These are phyloP conservation scores for Quercus tomentella DNA, from an alignment of 331 rosid species.

Conservation along the genomic window DNA sequence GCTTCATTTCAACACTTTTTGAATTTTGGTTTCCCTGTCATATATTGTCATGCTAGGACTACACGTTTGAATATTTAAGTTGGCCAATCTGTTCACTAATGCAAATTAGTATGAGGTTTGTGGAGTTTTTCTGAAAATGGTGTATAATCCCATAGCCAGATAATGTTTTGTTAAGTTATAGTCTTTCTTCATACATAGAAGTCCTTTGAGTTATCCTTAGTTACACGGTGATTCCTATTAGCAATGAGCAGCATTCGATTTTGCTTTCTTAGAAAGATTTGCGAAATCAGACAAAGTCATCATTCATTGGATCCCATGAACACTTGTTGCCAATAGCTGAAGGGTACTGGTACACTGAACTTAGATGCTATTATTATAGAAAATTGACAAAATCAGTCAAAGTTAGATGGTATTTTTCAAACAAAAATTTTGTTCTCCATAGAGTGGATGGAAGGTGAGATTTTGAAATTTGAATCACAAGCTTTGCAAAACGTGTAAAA, in stretches of 20 bases:
- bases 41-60: background rate
- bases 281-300: too few relatives aligned
- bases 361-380: too few relatives aligned
- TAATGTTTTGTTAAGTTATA: background rate
- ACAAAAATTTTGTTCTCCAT: too few relatives aligned
- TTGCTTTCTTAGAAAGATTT: background rate
- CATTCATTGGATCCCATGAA: too few relatives aligned
- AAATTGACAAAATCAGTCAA: too few relatives aligned
- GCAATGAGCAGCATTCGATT: background rate
- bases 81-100: too few relatives aligned
- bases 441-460: too few relatives aligned
- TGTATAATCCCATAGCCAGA: background rate
- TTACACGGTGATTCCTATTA: background rate
- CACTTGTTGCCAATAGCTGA: too few relatives aligned
- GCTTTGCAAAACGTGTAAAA: too few relatives aligned
- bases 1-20: background rate
- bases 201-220: background rate
- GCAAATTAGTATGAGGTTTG: background rate
- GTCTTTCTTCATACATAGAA: background rate
- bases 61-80: background rate
- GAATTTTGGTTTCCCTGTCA: background rate
- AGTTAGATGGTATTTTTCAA: too few relatives aligned
- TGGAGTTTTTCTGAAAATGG: background rate
- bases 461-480: too few relatives aligned
- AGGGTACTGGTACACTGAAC: too few relatives aligned